Evolutionary conservation across 768 basidiomycete genomes (phyloP).

Genomic region (Clitopilus passeckerianus): DNA sequence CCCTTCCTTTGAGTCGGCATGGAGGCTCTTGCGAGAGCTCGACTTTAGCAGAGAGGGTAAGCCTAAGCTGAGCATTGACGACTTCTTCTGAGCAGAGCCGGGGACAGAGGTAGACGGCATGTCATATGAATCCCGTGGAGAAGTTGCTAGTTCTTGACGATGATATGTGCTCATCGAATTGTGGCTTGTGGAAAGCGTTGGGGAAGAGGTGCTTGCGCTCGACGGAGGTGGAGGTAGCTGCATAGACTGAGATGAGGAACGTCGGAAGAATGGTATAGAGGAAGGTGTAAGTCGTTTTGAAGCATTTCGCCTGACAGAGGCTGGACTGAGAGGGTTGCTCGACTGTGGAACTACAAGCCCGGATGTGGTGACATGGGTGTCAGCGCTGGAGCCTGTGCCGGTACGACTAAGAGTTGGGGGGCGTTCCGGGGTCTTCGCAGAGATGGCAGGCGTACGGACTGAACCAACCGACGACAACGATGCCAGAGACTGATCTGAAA

Average conservation of each 20-base stretch:
- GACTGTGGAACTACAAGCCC: conserved; percentile 48
- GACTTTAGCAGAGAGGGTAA: conserved; percentile 84
- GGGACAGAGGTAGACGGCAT: conserved; percentile 51
- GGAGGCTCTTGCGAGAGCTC: conserved; percentile 75
- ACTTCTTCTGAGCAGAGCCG: conserved; percentile 67
- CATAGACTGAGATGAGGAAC: conserved; percentile 87
- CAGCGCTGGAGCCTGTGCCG: conserved; percentile 73
- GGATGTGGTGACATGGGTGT: conserved; percentile 57
- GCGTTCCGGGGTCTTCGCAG: conserved; percentile 62
- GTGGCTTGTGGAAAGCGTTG: conserved; percentile 37
- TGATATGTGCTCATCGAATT: conserved; percentile 29
- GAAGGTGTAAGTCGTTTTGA: conserved; percentile 86
- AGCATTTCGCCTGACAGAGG: conserved; percentile 62
- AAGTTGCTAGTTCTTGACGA: conserved; percentile 35
- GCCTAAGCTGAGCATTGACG: conserved; percentile 77
- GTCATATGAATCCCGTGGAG: conserved; percentile 51
- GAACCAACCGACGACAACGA: conserved; percentile 75
- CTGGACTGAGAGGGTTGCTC: conserved; percentile 62
- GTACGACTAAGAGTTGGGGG: conserved; percentile 53
- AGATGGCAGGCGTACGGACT: conserved; percentile 42
- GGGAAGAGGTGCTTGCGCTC: conserved; percentile 48
- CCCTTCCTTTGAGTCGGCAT: conserved; percentile 60
- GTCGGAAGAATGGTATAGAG: conserved; percentile 90
- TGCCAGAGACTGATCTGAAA: conserved; percentile 69
- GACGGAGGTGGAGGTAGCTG: conserved; percentile 47